phyloP scores from a whole-genome alignment of 768 basidiomycete genomes.

The Clathrus columnatus region DNA sequence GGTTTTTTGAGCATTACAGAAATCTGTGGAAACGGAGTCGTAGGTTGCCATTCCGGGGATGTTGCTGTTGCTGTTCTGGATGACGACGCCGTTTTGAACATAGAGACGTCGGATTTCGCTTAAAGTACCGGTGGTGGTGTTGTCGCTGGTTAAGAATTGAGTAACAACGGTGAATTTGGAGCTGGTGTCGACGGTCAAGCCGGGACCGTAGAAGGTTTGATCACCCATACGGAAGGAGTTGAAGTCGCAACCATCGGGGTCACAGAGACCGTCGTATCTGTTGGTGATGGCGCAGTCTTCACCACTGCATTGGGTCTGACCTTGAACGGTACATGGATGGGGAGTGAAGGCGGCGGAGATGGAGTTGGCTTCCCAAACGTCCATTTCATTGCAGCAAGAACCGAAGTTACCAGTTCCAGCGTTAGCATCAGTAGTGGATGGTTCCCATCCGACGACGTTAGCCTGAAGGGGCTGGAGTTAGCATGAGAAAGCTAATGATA shows the following conservation, averaged over 20 bases:
- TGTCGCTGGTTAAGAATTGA: constrained; percentile 15
- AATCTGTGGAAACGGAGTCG: constrained; percentile 41
- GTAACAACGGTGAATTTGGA: constrained; percentile 17
- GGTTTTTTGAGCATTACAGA: constrained; percentile 38
- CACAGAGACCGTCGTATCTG: constrained; percentile 39
- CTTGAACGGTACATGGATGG: constrained; percentile 36
- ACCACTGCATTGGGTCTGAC: constrained; percentile 35
- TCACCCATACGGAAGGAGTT: constrained; percentile 51
- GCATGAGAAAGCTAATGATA: background rate
- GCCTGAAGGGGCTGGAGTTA: constrained; percentile 24
- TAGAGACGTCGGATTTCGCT: constrained; percentile 33
- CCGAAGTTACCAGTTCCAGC: constrained; percentile 38
- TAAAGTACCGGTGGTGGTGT: constrained; percentile 14
- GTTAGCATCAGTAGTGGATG: constrained; percentile 31
- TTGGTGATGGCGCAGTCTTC: constrained; percentile 29
- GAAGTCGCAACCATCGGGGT: constrained; percentile 52
- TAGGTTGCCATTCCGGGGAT: constrained; percentile 32
- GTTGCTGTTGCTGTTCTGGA: constrained; percentile 40
- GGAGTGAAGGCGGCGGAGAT: constrained; percentile 44
- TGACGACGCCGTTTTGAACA: constrained; percentile 43
- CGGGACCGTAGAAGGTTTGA: constrained; percentile 19
- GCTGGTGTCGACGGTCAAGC: constrained; percentile 16
- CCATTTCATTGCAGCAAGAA: constrained; percentile 53
- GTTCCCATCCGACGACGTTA: constrained; percentile 37
- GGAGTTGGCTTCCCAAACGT: constrained; percentile 52